Evolutionary conservation across 495 filamentous ascomycete genomes (phyloP), one percentile per base, ranked within the genome.

Genomic region (Aspergillus baeticus): DNA sequence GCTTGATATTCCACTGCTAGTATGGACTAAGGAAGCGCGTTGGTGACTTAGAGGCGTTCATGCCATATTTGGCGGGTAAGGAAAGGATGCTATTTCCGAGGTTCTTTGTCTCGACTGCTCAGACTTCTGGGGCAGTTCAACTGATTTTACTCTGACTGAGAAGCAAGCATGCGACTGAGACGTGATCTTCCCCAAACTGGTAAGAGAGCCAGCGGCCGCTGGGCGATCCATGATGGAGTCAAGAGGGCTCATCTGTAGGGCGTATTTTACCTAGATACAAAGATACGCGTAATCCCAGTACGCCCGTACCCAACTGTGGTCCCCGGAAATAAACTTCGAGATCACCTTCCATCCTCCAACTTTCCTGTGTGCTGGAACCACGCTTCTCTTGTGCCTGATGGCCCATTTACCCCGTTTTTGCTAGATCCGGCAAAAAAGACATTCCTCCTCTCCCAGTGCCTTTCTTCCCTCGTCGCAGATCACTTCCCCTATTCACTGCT

Each of bases 311-410:
- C 41, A 26, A 15, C 10, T 7, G 47, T 15, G 8, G 6, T 15
- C 7, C 18, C 18, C 37, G 34, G 10, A 49, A 36, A 34, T 47
- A 46, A 48, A 56, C 54, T 34, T 56, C 34, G 13, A 29, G 54
- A 56, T 49, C 54, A 26, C 18, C 34, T 38, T 11, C 14, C 42
- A 21, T 34, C 21, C 31, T 33, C 49, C 36, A 29, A 57, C 22
- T 49, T 57, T 57, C 54, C 54, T 50, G 36, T 26, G 43, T 49
- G 54, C 54, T 56, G 54, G 54, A 33, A 57, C 10, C 50, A 42
- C 20, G 49, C 15, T 33, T 1, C 36, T 20, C n/a, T 22, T 35
- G 31, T 35, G 31, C 31, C 44, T 48, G 45, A 17, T n/a, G 6
- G 33, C n/a, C 6, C 37, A 37, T 20, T 10, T 8, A 22, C 11